Conservation (phyloP, 2,329 filamentous ascomycete species). For the Calonectria hongkongensis region DNA sequence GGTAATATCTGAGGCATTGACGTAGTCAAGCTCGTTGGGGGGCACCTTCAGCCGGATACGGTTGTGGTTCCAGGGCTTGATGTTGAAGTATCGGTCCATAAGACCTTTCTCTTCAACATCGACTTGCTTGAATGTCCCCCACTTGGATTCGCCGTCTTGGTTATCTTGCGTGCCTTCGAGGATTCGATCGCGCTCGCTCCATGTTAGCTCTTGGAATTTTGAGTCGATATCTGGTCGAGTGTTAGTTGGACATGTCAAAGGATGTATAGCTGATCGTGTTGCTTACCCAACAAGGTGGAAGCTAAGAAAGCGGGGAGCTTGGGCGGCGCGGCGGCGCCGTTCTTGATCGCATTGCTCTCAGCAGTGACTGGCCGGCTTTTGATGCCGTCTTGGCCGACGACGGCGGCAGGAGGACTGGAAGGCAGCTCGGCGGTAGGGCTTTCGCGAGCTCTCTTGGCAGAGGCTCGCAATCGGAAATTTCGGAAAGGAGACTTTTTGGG, state of each 20-base stretch:
- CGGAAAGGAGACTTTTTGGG: conserved; percentile 65
- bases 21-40: conserved; percentile 83
- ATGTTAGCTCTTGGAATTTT: conserved; percentile 72
- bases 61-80: conserved; percentile 92
- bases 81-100: conserved; percentile 91
- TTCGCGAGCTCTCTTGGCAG: conserved; percentile 67
- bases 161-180: conserved; percentile 63
- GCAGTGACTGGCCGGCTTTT: conserved; percentile 52
- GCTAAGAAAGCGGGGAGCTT: conserved; percentile 64
- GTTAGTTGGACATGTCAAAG: conserved; percentile 7
- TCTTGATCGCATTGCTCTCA: conserved; percentile 44
- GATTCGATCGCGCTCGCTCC: conserved; percentile 71
- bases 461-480: conserved; percentile 65
- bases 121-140: conserved; percentile 60
- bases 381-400: conserved; percentile 62
- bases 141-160: conserved; percentile 56
- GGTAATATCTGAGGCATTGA: conserved; percentile 85
- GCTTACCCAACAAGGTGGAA: conserved; percentile 61
- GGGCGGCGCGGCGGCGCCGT: conserved; percentile 41
- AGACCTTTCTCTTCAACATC: conserved; percentile 55
- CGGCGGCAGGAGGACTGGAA: conserved; percentile 56
- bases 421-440: conserved; percentile 62
- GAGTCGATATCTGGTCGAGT: conserved; percentile 65
- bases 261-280: conserved; percentile 2
- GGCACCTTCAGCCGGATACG: conserved; percentile 88